Evolutionary conservation across 2,329 filamentous ascomycete genomes (phyloP).

Genomic region (Neopestalotiopsis sp.): DNA sequence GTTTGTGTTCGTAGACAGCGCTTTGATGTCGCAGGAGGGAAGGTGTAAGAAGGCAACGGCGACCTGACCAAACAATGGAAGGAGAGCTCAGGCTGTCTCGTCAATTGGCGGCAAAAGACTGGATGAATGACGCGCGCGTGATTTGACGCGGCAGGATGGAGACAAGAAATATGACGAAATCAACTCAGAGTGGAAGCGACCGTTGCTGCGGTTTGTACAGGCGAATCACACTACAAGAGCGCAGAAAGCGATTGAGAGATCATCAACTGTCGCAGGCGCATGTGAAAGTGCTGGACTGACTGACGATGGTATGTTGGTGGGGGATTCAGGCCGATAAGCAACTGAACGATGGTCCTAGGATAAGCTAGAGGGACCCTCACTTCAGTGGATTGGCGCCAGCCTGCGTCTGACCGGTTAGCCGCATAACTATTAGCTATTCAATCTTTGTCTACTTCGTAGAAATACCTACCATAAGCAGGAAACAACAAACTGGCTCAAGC

Average conservation of each 20-base stretch:
- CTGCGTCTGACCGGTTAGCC: too few relatives aligned
- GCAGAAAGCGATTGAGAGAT: background rate
- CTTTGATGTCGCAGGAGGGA: background rate
- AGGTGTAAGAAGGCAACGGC: background rate
- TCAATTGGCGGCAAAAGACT: background rate
- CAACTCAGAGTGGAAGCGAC: background rate
- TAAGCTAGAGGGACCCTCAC: background rate
- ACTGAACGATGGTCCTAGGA: background rate
- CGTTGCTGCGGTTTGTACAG: background rate
- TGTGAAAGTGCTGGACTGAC: background rate
- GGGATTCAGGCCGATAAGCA: background rate
- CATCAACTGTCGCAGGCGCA: background rate
- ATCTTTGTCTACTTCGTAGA: too few relatives aligned
- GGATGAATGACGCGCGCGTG: background rate
- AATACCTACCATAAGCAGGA: too few relatives aligned
- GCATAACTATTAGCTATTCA: too few relatives aligned
- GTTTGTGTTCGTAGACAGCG: background rate
- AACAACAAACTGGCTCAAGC: too few relatives aligned
- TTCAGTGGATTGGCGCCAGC: background rate
- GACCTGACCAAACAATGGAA: background rate
- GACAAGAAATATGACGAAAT: background rate
- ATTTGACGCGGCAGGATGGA: background rate
- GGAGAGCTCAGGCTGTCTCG: background rate
- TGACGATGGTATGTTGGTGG: background rate
- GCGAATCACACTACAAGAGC: background rate